Percentiles rank a stretch among this genome's conserved stretches.
These are phyloP conservation scores for Phytophthora litchii DNA, from an alignment of 352 stramenopile species.

Conservation along the genomic window DNA sequence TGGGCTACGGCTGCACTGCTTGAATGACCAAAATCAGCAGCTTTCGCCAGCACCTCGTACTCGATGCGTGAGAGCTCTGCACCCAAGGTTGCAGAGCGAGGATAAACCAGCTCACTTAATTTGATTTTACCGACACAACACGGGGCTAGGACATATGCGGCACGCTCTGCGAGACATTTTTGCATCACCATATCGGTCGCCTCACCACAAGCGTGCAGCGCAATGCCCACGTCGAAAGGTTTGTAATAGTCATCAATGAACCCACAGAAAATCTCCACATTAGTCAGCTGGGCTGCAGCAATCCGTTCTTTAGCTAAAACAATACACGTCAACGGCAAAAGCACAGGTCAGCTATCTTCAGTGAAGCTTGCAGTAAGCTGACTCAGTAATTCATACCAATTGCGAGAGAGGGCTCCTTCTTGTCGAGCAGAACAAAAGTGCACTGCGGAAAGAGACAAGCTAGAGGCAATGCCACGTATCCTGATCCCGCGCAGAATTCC, in stretches of 20 bases:
- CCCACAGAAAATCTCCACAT: conserved; percentile 78
- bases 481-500: conserved; percentile 83
- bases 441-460: conserved; percentile 77
- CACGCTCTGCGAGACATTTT: conserved; percentile 62
- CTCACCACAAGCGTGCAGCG: conserved; percentile 81
- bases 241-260: conserved; percentile 74
- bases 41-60: conserved; percentile 81
- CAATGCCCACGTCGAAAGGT: conserved; percentile 80
- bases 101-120: conserved; percentile 62
- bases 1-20: conserved; percentile 45
- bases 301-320: conserved; percentile 65
- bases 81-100: conserved; percentile 56
- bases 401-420: conserved; percentile 74
- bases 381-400: conserved; percentile 50
- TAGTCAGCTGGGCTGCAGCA: conserved; percentile 56
- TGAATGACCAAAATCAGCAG: conserved; percentile 75
- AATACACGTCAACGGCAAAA: background rate
- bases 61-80: conserved; percentile 55
- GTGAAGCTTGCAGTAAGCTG: background rate
- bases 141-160: conserved; percentile 77
- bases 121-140: conserved; percentile 88
- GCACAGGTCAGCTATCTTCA: background rate
- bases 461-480: conserved; percentile 77
- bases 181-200: conserved; percentile 85
- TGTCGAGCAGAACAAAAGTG: conserved; percentile 81